phyloP scores from a whole-genome alignment of 495 filamentous ascomycete species.

The Penicillium argentinense region DNA sequence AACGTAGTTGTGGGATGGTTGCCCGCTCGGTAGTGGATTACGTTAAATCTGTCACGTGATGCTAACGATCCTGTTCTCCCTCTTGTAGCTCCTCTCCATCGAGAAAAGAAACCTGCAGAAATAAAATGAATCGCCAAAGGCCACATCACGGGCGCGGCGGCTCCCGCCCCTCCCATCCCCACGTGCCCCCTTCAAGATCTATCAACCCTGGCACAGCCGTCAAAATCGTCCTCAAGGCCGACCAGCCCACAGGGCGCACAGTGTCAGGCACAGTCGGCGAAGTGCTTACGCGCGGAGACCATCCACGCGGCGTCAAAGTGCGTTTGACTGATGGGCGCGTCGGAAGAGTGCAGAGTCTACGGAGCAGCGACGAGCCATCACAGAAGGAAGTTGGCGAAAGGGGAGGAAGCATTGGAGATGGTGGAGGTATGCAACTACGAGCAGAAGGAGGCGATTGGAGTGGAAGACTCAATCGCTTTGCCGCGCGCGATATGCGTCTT shows the following conservation, averaged over 20 bases:
- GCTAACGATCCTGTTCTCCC: too few species aligned
- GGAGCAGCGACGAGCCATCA: not conserved
- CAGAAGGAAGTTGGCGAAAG: not conserved
- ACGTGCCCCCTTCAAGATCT: constrained; percentile 17
- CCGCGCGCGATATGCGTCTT: constrained; percentile 7
- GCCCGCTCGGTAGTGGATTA: too few species aligned
- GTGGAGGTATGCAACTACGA: constrained; percentile 1
- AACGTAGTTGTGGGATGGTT: too few species aligned
- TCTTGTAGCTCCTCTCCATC: too few species aligned
- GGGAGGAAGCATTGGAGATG: not conserved
- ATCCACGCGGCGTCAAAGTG: constrained; percentile 77
- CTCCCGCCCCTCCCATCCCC: constrained; percentile 4
- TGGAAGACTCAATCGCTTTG: constrained; percentile 9
- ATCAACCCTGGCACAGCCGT: constrained; percentile 52
- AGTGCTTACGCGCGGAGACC: constrained; percentile 66
- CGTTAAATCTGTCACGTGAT: too few species aligned
- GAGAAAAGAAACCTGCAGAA: too few species aligned
- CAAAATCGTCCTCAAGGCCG: constrained; percentile 68
- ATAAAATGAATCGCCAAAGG: constrained; percentile 10
- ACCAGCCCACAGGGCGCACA: constrained; percentile 68
- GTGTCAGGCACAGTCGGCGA: constrained; percentile 60
- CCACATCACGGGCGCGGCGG: constrained; percentile 4
- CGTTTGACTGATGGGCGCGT: constrained; percentile 64
- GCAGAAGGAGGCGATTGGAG: constrained; percentile 3
- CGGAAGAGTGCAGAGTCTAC: constrained; percentile 58